A percentile compares a stretch with the other conserved stretches of the same genome.
These are phyloP conservation scores for Plasmodium blacklocki DNA, from an alignment of 169 alveolate genomes.

Conservation along the genomic window DNA sequence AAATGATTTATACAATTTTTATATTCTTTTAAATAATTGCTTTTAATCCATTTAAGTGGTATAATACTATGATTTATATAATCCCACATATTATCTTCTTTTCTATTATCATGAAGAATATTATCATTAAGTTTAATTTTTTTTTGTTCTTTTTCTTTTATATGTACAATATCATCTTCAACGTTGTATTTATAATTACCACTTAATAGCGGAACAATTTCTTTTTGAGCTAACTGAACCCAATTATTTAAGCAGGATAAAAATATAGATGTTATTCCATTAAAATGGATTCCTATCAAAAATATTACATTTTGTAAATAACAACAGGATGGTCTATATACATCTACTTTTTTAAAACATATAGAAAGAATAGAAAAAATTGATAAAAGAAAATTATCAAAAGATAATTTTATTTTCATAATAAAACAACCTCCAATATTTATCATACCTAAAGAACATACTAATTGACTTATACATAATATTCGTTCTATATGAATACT, in stretches of 20 bases:
- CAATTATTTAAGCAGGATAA: conserved; percentile 49
- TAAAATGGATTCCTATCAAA: conserved; percentile 54
- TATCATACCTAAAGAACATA: conserved; percentile 72
- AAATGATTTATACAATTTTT: conserved; percentile 64
- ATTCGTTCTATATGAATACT: conserved; percentile 17
- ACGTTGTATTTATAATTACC: neutral
- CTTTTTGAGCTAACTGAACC: conserved; percentile 51
- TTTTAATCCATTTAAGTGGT: conserved; percentile 70
- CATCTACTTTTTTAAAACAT: conserved; percentile 72
- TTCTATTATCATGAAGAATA: neutral
- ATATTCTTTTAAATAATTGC: conserved; percentile 44
- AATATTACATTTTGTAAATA: conserved; percentile 45
- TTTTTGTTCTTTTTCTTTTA: no score
- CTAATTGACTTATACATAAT: conserved; percentile 50
- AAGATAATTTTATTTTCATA: conserved; percentile 63
- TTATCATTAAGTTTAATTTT: neutral
- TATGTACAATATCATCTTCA: neutral
- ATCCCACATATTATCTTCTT: neutral
- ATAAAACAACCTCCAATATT: conserved; percentile 69
- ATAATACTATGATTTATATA: conserved; percentile 28
- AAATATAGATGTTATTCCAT: conserved; percentile 73
- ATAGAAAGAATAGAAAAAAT: conserved; percentile 59
- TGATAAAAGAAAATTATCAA: conserved; percentile 54
- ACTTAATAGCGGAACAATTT: neutral
- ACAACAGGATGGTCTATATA: conserved; percentile 72